phyloP scores from a whole-genome alignment of 2,329 filamentous ascomycete species.

The Penicillium sp. region DNA sequence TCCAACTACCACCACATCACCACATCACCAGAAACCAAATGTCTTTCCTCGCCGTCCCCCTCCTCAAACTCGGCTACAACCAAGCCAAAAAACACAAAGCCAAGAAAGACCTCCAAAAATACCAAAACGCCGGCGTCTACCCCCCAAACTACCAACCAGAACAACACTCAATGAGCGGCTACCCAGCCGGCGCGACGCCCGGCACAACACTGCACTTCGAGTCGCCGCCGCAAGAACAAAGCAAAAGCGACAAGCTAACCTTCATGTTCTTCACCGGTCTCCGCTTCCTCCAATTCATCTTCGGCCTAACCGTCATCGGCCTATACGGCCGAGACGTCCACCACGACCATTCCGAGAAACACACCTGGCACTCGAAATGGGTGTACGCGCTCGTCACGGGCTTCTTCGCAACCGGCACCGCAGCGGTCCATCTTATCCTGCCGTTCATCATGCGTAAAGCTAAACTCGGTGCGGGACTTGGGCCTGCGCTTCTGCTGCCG shows the following conservation, averaged over 20 bases:
- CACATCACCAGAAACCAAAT: conserved; percentile 14
- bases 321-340: conserved; percentile 70
- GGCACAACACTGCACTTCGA: conserved; percentile 16
- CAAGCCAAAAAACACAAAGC: conserved; percentile 33
- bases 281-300: conserved; percentile 73
- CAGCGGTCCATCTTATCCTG: conserved; percentile 64
- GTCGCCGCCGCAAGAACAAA: conserved; percentile 12
- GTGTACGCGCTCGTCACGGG: conserved; percentile 73
- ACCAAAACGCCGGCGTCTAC: conserved; percentile 17
- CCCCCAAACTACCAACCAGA: conserved; percentile 17
- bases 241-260: conserved; percentile 7
- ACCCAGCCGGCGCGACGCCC: conserved; percentile 19
- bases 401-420: conserved; percentile 62
- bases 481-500: conserved; percentile 36
- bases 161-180: conserved; percentile 20
- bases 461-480: conserved; percentile 18
- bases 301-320: conserved; percentile 73
- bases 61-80: conserved; percentile 27
- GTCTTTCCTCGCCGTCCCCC: conserved; percentile 31
- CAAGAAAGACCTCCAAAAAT: conserved; percentile 23
- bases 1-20: not conserved
- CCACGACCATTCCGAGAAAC: conserved; percentile 43
- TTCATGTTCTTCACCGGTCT: conserved; percentile 43
- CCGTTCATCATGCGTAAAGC: conserved; percentile 44
- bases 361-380: conserved; percentile 66